phyloP scores from a whole-genome alignment of 192 early-diverging fungal species.

The Backusella australiensis region DNA sequence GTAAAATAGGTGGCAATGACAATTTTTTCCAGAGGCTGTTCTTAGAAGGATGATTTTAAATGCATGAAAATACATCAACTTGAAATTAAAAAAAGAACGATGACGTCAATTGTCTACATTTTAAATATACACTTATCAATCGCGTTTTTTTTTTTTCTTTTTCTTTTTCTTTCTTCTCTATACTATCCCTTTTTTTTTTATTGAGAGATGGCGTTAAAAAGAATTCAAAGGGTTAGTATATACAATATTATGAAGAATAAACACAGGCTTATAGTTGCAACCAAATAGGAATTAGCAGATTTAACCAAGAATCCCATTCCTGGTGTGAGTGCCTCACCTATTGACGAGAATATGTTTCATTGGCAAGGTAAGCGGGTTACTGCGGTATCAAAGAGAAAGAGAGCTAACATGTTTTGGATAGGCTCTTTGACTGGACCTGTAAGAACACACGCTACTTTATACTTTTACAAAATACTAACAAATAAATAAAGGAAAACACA shows the following conservation, averaged over 20 bases:
- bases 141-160: not conserved
- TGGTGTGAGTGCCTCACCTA: conserved; percentile 47
- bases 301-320: conserved; percentile 58
- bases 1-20: too few species aligned
- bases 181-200: not conserved
- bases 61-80: not conserved
- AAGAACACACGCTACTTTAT: not conserved
- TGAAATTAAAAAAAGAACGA: not conserved
- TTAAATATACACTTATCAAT: not conserved
- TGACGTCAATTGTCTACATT: not conserved
- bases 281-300: conserved; percentile 60
- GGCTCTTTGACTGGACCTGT: not conserved
- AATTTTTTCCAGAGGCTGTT: too few species aligned
- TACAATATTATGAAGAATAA: not conserved
- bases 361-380: conserved; percentile 56
- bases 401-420: not conserved
- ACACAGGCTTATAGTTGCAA: not conserved
- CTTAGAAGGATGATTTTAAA: not conserved
- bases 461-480: not conserved
- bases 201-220: conserved; percentile 34
- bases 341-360: conserved; percentile 61
- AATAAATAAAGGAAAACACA: conserved; percentile 39
- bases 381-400: not conserved
- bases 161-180: not conserved
- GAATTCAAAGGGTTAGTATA: conserved; percentile 32